Evolutionary conservation across 2,329 filamentous ascomycete genomes (phyloP).

Genomic region (Triangularia verruculosa): DNA sequence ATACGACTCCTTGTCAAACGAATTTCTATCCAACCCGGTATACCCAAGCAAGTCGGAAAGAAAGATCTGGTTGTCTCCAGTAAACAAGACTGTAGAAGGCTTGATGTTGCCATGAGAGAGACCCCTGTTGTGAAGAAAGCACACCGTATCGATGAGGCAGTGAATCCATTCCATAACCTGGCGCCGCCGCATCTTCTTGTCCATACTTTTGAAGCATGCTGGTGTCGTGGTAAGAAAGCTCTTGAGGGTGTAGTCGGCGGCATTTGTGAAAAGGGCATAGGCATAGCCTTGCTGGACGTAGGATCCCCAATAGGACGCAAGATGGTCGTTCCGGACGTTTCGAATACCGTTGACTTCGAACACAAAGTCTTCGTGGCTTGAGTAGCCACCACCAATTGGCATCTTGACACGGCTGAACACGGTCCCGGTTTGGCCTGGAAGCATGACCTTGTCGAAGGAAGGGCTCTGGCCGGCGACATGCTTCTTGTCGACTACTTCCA

Average conservation of each 20-base stretch:
- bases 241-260: slow-evolving; percentile 64
- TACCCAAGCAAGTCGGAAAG: slow-evolving; percentile 58
- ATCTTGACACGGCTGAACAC: slow-evolving; percentile 58
- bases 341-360: slow-evolving; percentile 58
- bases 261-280: slow-evolving; percentile 65
- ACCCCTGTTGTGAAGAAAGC: slow-evolving; percentile 63
- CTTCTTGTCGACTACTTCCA: slow-evolving; percentile 63
- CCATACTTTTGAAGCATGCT: slow-evolving; percentile 57
- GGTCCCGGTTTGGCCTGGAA: slow-evolving; percentile 59
- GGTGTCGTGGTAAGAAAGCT: slow-evolving; percentile 65
- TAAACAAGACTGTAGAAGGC: slow-evolving; percentile 67
- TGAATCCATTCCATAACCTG: slow-evolving; percentile 72
- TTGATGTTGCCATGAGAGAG: slow-evolving; percentile 66
- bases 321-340: slow-evolving; percentile 62
- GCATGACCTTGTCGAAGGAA: slow-evolving; percentile 56
- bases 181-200: slow-evolving; percentile 57
- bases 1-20: slow-evolving; percentile 66
- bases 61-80: slow-evolving; percentile 62
- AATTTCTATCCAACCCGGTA: slow-evolving; percentile 40
- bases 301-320: slow-evolving; percentile 68
- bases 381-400: slow-evolving; percentile 45
- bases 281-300: slow-evolving; percentile 63
- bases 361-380: slow-evolving; percentile 54
- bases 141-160: slow-evolving; percentile 66
- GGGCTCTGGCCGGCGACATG: slow-evolving; percentile 36